phyloP scores from a whole-genome alignment of 139 green algal species.

The Tetradesmus lagerheimii region DNA sequence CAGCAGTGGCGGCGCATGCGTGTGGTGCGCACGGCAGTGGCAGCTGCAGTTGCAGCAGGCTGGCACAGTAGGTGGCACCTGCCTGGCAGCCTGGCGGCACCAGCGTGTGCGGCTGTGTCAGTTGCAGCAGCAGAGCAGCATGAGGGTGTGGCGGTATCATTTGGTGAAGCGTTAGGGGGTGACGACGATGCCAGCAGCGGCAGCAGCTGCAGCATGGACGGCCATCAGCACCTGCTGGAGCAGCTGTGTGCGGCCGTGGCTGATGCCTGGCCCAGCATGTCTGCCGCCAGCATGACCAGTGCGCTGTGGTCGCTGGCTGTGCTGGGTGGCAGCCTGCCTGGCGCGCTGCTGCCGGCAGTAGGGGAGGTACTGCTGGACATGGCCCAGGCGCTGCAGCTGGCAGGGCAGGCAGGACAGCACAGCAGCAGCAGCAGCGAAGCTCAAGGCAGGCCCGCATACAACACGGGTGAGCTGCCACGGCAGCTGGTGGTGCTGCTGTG shows the following conservation, averaged over 20 bases:
- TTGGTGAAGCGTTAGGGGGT: not conserved
- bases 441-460: not conserved
- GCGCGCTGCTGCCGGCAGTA: conserved; percentile 1
- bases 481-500: conserved; percentile 41
- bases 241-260: not conserved
- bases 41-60: not conserved
- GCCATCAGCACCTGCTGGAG: conserved; percentile 23
- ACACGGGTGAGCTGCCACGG: not conserved
- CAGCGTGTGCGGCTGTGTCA: not conserved
- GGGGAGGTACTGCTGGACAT: not conserved
- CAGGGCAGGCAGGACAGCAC: not conserved
- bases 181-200: not conserved
- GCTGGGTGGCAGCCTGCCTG: not conserved
- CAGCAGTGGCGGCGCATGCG: not conserved
- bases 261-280: not conserved
- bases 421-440: not conserved
- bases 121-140: not conserved
- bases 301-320: conserved; percentile 11
- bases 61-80: conserved; percentile 14
- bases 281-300: conserved; percentile 12
- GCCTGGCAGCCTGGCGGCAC: not conserved
- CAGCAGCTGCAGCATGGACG: not conserved
- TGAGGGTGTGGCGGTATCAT: too few relatives aligned
- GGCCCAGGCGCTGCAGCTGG: not conserved
- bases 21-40: not conserved